Evolutionary conservation across 352 stramenopile species (phyloP).

Genomic region (Phytophthora multivora): DNA sequence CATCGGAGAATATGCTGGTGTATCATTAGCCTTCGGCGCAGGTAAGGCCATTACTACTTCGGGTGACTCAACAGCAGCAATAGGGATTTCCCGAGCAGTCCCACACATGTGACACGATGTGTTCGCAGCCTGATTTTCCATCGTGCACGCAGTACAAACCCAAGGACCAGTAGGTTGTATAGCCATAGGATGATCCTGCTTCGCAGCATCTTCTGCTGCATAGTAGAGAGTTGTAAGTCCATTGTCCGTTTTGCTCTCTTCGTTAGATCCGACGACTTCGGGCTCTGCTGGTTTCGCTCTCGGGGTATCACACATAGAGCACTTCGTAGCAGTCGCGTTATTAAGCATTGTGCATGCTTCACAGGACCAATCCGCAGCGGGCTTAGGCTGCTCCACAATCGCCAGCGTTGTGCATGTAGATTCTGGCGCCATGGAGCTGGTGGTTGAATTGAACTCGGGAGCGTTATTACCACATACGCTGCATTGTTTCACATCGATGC

Average conservation of each 20-base stretch:
- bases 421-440: constrained; percentile 10
- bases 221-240: constrained; percentile 75
- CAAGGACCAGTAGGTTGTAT: constrained; percentile 36
- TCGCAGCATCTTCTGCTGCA: constrained; percentile 57
- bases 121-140: constrained; percentile 71
- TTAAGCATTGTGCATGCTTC: constrained; percentile 85
- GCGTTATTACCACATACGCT: constrained; percentile 63
- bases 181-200: constrained; percentile 32
- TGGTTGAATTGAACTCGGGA: constrained; percentile 11
- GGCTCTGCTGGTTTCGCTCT: constrained; percentile 31
- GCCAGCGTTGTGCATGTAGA: constrained; percentile 61
- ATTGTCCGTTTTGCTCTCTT: constrained; percentile 38
- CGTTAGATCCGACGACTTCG: constrained; percentile 19
- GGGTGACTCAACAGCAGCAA: constrained; percentile 41
- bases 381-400: constrained; percentile 35
- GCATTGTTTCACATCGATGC: constrained; percentile 52
- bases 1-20: constrained; percentile 35
- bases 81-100: constrained; percentile 45
- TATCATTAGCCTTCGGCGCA: constrained; percentile 27
- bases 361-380: constrained; percentile 67
- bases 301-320: constrained; percentile 71
- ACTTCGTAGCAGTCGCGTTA: constrained; percentile 54
- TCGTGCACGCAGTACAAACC: constrained; percentile 76
- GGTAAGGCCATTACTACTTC: constrained; percentile 44
- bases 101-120: constrained; percentile 76